A percentile compares a stretch with the other conserved stretches of the same genome.
Conservation (phyloP, 2,329 filamentous ascomycete genomes). For the Neofusicoccum kwambonambiense region DNA sequence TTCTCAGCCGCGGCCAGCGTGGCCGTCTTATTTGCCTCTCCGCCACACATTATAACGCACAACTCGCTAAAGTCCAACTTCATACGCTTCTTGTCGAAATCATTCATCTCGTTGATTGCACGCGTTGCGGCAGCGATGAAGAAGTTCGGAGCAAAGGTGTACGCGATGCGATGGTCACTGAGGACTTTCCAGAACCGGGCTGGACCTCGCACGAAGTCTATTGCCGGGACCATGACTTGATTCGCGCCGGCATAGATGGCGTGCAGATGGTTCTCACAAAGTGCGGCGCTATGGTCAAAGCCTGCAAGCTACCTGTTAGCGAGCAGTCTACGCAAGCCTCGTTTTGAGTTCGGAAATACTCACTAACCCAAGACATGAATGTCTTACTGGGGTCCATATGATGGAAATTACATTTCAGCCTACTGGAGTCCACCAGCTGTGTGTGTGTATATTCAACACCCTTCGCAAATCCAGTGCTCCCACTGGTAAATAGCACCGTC, state of each 20-base stretch:
- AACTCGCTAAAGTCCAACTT: conserved; percentile 24
- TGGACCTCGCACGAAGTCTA: conserved; percentile 44
- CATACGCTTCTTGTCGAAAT: background rate
- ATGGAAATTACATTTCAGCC: conserved; percentile 1
- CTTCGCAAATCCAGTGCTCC: conserved; percentile 53
- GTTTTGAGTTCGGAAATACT: background rate
- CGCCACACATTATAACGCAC: conserved; percentile 42
- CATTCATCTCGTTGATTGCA: conserved; percentile 1
- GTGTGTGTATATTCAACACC: conserved; percentile 47
- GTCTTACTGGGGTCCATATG: conserved; percentile 2
- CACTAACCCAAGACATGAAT: conserved; percentile 19
- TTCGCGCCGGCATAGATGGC: conserved; percentile 43
- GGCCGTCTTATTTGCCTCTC: conserved; percentile 45
- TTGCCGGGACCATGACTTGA: conserved; percentile 48
- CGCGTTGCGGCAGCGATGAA: conserved; percentile 30
- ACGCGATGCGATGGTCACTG: conserved; percentile 42
- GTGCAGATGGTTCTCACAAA: conserved; percentile 54
- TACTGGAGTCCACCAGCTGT: conserved; percentile 38
- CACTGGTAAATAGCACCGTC: conserved; percentile 24
- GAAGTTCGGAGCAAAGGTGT: conserved; percentile 49
- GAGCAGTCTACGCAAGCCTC: background rate
- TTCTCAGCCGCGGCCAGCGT: conserved; percentile 31
- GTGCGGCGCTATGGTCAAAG: conserved; percentile 53
- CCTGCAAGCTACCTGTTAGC: background rate
- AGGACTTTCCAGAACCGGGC: conserved; percentile 40